Base-by-base conservation (phyloP, 257 asterid species). In the Solanum appendiculatum region DNA sequence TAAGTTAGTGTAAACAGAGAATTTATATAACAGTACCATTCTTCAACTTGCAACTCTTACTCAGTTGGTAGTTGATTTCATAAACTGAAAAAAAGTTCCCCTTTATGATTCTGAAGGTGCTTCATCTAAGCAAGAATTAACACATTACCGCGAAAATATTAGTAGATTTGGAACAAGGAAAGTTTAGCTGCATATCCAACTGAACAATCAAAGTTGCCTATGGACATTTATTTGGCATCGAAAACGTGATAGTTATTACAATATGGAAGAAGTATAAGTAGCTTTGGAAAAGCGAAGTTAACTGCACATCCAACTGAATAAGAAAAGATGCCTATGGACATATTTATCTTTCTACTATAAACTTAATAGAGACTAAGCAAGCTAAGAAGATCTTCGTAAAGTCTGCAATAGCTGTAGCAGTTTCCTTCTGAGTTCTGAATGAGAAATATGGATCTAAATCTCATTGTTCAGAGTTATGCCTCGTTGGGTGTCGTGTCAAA, bases 401-500 rank as follows among this genome's bases (percentile, higher is more conserved):
- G 54, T 80, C 54, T 48, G 84, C 85, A 86, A 37, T 40, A 42
- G 85, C 18, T 31, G 5, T 40, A n/a, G 83, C 74, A 9, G 29
- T 27, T 31, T 39, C 31, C 34, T 75, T 63, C 85, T 15, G 9
- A 83, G 42, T 13, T 20, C 2, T 25, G 10, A 42, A 34, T 5
- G 48, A 18, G 81, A 16, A 18, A 5, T 44, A 29, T 44, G 64
- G 84, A 78, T 78, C 39, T n/a, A 29, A 54, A 63, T 29, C 25
- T 27, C 39, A 21, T 31, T 6, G 34, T 37, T 66, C 31, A 27
- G 2, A 23, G 81, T 80, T 39, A 74, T 48, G 68, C 60, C 88
- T 86, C 77, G 89, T 63, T 82, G 15, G 66, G 31, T 25, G 86
- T 86, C 60, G 56, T 33, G 36, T 6, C 91, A 46, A 95, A 91